Evolutionary conservation across 176 grass and related monocot genomes (phyloP), one percentile per base, ranked within the genome.

Genomic region (Echinochloa phyllopogon): DNA sequence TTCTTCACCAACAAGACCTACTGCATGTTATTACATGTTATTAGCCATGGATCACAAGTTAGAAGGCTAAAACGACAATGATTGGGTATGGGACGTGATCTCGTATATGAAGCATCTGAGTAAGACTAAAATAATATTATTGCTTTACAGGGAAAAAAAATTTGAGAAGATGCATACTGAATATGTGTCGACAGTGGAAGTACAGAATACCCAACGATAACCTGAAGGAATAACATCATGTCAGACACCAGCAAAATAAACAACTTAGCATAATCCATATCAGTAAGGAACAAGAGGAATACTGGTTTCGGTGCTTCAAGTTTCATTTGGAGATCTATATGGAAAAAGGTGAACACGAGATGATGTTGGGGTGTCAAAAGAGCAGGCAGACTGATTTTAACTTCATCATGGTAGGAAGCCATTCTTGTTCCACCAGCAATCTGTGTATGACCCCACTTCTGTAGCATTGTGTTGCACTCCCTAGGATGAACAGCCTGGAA

Each of bases 221-320:
- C 96, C 96, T 99, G 82, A 73, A 86, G 23, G 43, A 69, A 47
- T 37, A 67, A 85, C 61, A 85, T 47, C 43, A 75, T 75, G 86
- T 92, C 51, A 95, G 76, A 55, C 24, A 77, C 18, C 36, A 67
- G 40, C 43, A 86, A 75, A 82, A 62, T 55, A 62, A 83, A 89
- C 21, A 74, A 65, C 41, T 25, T 49, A 58, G 60, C 76, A 76
- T 13, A 80, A 53, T 42, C 43, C 61, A 75, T 33, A 87, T 66
- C 41, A 72, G 65, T 45, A 92, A 68, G 43, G 84, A 83, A 72
- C 73, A 90, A 56, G 75, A 72, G 47, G 4, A 80, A 74, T 94
- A 96, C 96, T 81, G 94, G 92, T 91, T 99, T 99, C 2, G 96
- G 96, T 29, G 90, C 88, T 92, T 99, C 96, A 71, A 94, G 96